Evolutionary conservation across 768 basidiomycete species (phyloP), one percentile per base, ranked within the genome.

Genomic region (Agrocybe pediades): DNA sequence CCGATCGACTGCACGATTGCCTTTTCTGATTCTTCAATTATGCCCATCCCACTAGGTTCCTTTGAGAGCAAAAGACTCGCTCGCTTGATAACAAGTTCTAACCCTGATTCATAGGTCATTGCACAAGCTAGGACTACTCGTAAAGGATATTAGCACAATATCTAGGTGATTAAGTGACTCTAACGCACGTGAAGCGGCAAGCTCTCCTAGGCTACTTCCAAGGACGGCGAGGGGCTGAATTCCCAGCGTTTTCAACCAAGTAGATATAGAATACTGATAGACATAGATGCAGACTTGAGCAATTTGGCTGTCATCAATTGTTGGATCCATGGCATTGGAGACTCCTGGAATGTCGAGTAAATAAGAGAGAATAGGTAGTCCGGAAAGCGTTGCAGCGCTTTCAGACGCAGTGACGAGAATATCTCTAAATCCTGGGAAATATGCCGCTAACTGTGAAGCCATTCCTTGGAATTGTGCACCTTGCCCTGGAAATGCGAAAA

Each of bases 401-500:
- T 29, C 19, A 4, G 64, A 56, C 2, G 53, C 41, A 13, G 56
- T 41, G 2, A 7, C n/a, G 3, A 69, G 13, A 15, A 65, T 64
- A 7, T 41, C 29, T 25, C 40, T 43, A 46, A 71, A 71, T 1
- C 47, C 51, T 2, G 61, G 40, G 25, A 60, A 68, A 16, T 26
- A 47, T 6, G 36, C 30, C 0, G 59, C 57, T 3, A 70, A 49
- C 9, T 57, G 30, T 0, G 49, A 36, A 5, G 69, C 70, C 69
- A 71, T 69, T 11, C 65, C 68, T 41, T 54, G 55, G 41, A 58
- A 70, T 21, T 70, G 69, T 0, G 65, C 62, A 9, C 69, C 68
- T 56, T 69, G 70, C 1, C 70, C 70, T 9, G 69, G 67, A 46
- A 71, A 71, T 5, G 61, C 68, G n/a, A 68, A 65, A 16, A 60